Base-by-base conservation (phyloP, 371 early-diverging fungal genomes). In the Gilbertella persicaria region DNA sequence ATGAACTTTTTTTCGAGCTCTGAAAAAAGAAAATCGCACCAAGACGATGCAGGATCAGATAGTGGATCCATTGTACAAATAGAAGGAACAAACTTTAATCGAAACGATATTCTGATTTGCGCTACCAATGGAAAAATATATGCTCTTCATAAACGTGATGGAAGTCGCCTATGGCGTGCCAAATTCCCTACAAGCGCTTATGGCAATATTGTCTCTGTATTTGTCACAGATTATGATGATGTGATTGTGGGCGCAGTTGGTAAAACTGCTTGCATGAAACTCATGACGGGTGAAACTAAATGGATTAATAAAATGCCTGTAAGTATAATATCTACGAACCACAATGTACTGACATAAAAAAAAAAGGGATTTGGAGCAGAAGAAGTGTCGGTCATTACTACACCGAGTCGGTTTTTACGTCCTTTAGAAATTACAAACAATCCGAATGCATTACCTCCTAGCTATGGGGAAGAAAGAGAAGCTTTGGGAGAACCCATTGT, bases 81-180 rank as follows among this genome's bases (percentile, higher is more conserved):
- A 23, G 25, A 26, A 1, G 37, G 24, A 8, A 24, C 23, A 1
- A 16, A 47, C 0, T 50, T 25, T 14, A 35, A 45, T n/a, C 58
- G 67, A 6, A 42, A 67, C 26, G 67, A 69, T 51, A 58, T 69
- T 10, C 40, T 73, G 26, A 29, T 69, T 16, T 66, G 66, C 24
- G 62, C 73, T 0, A 64, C 69, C 5, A 53, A 64, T 33, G 69
- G 73, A 38, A 66, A 64, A n/a, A 60, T 69, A 8, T 73, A 69
- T 57, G 69, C 65, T 16, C 19, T 73, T 14, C 64, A 60, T 49
- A 73, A 73, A 21, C 47, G 41, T 4, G 48, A 53, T 45, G 73
- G 73, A 7, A 33, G n/a, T 23, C 55, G 64, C 4, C 36, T 69
- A 9, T 73, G 73, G 73, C 49, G 70, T 9, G 24, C 51, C 6